phyloP scores from a whole-genome alignment of 148 eudicot genomes.

The Dianthus caryophyllus region DNA sequence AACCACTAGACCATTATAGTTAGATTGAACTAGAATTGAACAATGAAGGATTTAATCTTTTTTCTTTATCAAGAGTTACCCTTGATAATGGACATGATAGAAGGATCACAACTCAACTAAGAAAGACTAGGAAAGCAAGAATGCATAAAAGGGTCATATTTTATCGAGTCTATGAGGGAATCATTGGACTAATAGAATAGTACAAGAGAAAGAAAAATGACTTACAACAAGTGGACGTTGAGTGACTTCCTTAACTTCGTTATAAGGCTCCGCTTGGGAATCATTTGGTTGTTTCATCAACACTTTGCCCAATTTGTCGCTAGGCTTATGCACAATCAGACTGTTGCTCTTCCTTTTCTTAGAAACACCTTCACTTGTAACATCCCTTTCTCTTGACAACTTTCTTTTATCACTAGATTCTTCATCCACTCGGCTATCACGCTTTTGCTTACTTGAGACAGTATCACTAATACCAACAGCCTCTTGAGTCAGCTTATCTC shows the following conservation, averaged over 20 bases:
- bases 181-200: neutral
- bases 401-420: constrained; percentile 1
- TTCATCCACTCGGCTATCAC: constrained; percentile 15
- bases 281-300: constrained; percentile 11
- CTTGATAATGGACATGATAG: neutral
- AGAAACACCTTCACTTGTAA: constrained; percentile 19
- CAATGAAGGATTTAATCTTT: too few relatives aligned
- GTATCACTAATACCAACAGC: constrained; percentile 21
- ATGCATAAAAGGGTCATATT: neutral
- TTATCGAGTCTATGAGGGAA: neutral
- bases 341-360: constrained; percentile 24
- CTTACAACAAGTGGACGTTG: constrained; percentile 84
- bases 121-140: neutral
- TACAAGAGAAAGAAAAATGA: constrained; percentile 18
- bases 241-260: constrained; percentile 42
- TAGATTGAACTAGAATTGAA: too few relatives aligned
- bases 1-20: too few relatives aligned
- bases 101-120: neutral
- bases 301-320: constrained; percentile 27
- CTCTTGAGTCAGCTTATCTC: constrained; percentile 18
- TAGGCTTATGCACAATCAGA: constrained; percentile 24
- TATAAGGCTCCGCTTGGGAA: constrained; percentile 26
- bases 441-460: constrained; percentile 17
- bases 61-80: neutral
- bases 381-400: constrained; percentile 13